Conservation (phyloP, 2,329 filamentous ascomycete genomes). For the Talaromyces sp. region DNA sequence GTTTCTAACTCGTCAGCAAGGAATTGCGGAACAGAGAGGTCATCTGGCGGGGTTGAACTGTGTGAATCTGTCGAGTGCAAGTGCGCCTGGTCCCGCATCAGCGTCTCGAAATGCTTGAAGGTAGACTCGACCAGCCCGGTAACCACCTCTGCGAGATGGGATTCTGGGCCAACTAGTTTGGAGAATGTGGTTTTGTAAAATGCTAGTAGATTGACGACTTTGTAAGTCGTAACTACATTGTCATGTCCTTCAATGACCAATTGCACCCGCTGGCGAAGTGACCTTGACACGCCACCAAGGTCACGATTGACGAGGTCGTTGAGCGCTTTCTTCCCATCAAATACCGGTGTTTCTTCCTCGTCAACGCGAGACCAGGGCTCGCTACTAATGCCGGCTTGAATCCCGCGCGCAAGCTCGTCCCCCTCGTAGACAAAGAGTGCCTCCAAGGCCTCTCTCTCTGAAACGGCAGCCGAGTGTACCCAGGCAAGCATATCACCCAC, state of each 20-base stretch:
- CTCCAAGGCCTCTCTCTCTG: conserved; percentile 87
- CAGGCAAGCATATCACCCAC: conserved; percentile 97
- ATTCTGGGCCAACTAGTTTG: conserved; percentile 66
- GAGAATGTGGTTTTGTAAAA: conserved; percentile 87
- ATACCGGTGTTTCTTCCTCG: conserved; percentile 51
- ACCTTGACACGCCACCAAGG: conserved; percentile 70
- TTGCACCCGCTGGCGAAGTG: conserved; percentile 85
- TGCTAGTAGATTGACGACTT: conserved; percentile 77
- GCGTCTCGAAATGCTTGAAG: conserved; percentile 72
- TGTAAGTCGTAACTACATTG: conserved; percentile 82
- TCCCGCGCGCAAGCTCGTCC: conserved; percentile 76
- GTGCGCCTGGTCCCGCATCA: conserved; percentile 65
- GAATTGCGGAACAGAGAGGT: conserved; percentile 75
- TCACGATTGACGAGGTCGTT: conserved; percentile 84
- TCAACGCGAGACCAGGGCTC: conserved; percentile 74
- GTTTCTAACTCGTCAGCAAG: conserved; percentile 73
- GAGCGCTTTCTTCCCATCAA: conserved; percentile 76
- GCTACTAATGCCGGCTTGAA: conserved; percentile 72
- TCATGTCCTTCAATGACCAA: conserved; percentile 91
- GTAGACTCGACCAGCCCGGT: conserved; percentile 67
- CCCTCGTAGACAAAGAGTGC: conserved; percentile 86
- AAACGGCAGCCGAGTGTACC: conserved; percentile 90
- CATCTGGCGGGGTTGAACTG: conserved; percentile 62
- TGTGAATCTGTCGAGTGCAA: conserved; percentile 69
- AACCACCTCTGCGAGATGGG: conserved; percentile 65